Percentiles rank a stretch among this genome's conserved stretches.
These are phyloP conservation scores for Dryas drummondii DNA, from an alignment of 306 rosid genomes.

Conservation along the genomic window DNA sequence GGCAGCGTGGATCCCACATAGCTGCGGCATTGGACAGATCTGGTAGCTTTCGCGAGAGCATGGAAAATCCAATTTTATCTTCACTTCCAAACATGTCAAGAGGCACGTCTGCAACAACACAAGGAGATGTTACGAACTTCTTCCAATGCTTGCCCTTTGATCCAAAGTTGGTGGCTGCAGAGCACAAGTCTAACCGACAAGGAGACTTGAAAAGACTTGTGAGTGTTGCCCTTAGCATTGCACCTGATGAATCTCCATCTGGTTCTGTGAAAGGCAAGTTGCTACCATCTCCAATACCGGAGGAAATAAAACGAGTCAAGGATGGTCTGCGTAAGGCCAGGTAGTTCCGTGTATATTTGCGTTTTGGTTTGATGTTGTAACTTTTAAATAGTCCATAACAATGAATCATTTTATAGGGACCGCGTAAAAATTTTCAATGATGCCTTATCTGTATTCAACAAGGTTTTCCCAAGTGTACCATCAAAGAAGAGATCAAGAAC, in stretches of 20 bases:
- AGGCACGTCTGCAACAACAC: slow-evolving; percentile 62
- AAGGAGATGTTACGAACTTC: slow-evolving; percentile 68
- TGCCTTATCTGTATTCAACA: slow-evolving; percentile 72
- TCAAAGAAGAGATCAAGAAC: slow-evolving; percentile 94
- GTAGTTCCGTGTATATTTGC: slow-evolving; percentile 54
- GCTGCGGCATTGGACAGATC: slow-evolving; percentile 81
- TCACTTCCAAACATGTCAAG: slow-evolving; percentile 88
- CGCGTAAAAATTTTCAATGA: slow-evolving; percentile 75
- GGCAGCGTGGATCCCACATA: slow-evolving; percentile 96
- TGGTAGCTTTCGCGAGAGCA: slow-evolving; percentile 81
- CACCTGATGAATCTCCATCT: slow-evolving; percentile 85
- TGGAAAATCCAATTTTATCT: slow-evolving; percentile 78
- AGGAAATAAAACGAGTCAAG: slow-evolving; percentile 73
- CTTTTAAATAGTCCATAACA: slow-evolving; percentile 35
- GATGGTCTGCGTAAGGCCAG: slow-evolving; percentile 68
- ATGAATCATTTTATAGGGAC: slow-evolving; percentile 58
- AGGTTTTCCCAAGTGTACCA: slow-evolving; percentile 70
- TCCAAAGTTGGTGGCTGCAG: slow-evolving; percentile 65
- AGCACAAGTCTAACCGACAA: slow-evolving; percentile 71
- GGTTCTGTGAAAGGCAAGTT: slow-evolving; percentile 76
- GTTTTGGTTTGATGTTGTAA: slow-evolving; percentile 28
- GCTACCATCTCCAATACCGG: slow-evolving; percentile 57
- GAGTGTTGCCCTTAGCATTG: slow-evolving; percentile 65
- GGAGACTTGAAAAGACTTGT: slow-evolving; percentile 65
- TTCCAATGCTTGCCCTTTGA: slow-evolving; percentile 63